phyloP scores from a whole-genome alignment of 768 basidiomycete species.

The Trametes gibbosa region DNA sequence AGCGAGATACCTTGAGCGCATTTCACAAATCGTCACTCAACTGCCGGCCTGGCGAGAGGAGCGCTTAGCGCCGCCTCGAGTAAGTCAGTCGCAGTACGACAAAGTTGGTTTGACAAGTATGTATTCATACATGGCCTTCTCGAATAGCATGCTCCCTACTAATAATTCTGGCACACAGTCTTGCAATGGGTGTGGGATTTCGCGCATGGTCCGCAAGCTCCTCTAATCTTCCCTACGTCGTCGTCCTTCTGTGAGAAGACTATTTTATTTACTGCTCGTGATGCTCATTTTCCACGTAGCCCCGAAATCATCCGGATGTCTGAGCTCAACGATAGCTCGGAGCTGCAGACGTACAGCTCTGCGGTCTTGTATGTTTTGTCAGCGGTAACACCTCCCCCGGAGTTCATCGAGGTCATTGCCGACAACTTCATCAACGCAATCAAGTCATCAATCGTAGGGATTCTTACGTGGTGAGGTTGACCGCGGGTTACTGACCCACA shows the following conservation, averaged over 20 bases:
- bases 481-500: neutral
- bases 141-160: neutral
- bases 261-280: neutral
- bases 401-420: slow-evolving; percentile 60
- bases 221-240: slow-evolving; percentile 75
- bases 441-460: slow-evolving; percentile 69
- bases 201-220: slow-evolving; percentile 72
- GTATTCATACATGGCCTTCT: slow-evolving; percentile 23
- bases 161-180: slow-evolving; percentile 41
- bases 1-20: slow-evolving; percentile 52
- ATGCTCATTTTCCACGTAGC: slow-evolving; percentile 38
- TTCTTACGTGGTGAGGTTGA: neutral
- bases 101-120: slow-evolving; percentile 83
- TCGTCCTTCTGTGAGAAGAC: slow-evolving; percentile 66
- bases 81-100: slow-evolving; percentile 86
- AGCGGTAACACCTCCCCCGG: slow-evolving; percentile 68
- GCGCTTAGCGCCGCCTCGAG: slow-evolving; percentile 81
- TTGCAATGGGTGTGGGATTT: slow-evolving; percentile 79
- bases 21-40: slow-evolving; percentile 53
- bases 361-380: slow-evolving; percentile 81
- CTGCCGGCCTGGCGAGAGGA: slow-evolving; percentile 71
- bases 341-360: slow-evolving; percentile 78
- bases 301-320: slow-evolving; percentile 89
- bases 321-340: slow-evolving; percentile 82
- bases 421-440: slow-evolving; percentile 66